Evolutionary conservation across 1,284 basidiomycete genomes (phyloP).

Genomic region (Coniferiporia sulphurascens): DNA sequence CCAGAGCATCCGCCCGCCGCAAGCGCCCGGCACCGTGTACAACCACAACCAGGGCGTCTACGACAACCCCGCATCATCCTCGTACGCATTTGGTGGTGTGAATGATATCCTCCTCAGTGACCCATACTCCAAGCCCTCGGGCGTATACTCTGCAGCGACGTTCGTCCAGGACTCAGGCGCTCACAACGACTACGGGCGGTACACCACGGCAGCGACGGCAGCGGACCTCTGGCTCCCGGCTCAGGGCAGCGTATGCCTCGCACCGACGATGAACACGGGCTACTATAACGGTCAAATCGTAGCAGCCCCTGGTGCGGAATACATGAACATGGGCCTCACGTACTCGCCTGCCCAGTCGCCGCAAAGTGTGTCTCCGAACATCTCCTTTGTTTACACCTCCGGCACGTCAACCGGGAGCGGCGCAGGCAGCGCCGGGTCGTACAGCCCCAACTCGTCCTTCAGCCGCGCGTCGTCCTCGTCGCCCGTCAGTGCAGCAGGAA

Average conservation of each 20-base stretch:
- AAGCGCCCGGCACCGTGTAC: background rate
- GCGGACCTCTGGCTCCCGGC: slow-evolving; percentile 7
- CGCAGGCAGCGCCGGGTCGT: slow-evolving; percentile 4
- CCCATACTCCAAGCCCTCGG: background rate
- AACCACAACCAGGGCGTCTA: background rate
- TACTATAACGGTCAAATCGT: slow-evolving; percentile 4
- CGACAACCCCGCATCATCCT: slow-evolving; percentile 1
- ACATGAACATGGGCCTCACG: background rate
- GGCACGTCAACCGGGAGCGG: slow-evolving; percentile 7
- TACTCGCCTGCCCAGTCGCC: slow-evolving; percentile 5
- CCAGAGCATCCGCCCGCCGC: background rate
- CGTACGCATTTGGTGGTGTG: background rate
- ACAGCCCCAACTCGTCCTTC: slow-evolving; percentile 9
- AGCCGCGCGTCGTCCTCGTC: slow-evolving; percentile 7
- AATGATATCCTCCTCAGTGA: background rate
- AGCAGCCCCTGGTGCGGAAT: background rate
- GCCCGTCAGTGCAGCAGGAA: slow-evolving; percentile 2
- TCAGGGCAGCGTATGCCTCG: background rate
- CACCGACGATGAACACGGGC: background rate
- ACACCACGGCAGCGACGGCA: background rate
- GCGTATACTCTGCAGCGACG: background rate
- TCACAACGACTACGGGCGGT: background rate
- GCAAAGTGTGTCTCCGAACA: background rate
- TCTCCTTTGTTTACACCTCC: slow-evolving; percentile 2
- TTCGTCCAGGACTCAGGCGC: background rate